A percentile compares a stretch with the other conserved stretches of the same genome.
Conservation (phyloP, 176 grass and related monocot genomes). For the Puccinellia tenuiflora region DNA sequence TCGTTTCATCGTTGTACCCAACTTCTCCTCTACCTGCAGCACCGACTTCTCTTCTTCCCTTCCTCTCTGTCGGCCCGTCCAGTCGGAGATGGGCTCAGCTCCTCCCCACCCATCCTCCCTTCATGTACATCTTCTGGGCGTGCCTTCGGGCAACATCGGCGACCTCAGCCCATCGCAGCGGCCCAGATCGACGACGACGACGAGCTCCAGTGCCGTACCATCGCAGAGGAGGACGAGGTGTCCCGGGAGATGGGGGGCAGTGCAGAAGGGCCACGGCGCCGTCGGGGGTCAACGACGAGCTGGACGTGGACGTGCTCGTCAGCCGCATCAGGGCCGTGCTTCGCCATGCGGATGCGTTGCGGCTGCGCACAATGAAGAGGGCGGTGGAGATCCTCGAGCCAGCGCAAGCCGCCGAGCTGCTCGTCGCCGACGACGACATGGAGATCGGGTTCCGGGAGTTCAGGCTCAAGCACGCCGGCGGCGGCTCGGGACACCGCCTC, state of each 20-base stretch:
- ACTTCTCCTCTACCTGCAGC: no score
- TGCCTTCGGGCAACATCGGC: constrained; percentile 59
- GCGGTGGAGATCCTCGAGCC: constrained; percentile 48
- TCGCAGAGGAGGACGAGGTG: constrained; percentile 57
- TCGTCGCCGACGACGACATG: constrained; percentile 58
- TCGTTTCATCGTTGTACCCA: no score
- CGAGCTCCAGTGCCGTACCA: constrained; percentile 52
- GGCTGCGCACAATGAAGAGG: constrained; percentile 49
- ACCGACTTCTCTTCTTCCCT: no score
- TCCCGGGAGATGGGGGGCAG: constrained; percentile 49
- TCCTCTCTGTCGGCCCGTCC: no score
- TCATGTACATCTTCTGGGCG: constrained; percentile 62
- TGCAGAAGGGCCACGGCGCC: constrained; percentile 54
- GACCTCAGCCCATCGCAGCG: constrained; percentile 52
- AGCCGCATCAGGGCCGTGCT: constrained; percentile 34
- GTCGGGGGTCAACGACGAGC: neutral
- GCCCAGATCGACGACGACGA: constrained; percentile 51
- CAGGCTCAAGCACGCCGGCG: constrained; percentile 33
- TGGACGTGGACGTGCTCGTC: constrained; percentile 31
- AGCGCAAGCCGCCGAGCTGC: constrained; percentile 58
- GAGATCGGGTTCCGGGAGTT: constrained; percentile 68
- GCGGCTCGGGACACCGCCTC: no score
- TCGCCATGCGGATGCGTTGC: constrained; percentile 48
- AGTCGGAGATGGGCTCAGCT: no score
- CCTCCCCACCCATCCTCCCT: no score